These are phyloP conservation scores for Durio zibethinus DNA, from an alignment of 345 rosid genomes.

Conservation along the genomic window DNA sequence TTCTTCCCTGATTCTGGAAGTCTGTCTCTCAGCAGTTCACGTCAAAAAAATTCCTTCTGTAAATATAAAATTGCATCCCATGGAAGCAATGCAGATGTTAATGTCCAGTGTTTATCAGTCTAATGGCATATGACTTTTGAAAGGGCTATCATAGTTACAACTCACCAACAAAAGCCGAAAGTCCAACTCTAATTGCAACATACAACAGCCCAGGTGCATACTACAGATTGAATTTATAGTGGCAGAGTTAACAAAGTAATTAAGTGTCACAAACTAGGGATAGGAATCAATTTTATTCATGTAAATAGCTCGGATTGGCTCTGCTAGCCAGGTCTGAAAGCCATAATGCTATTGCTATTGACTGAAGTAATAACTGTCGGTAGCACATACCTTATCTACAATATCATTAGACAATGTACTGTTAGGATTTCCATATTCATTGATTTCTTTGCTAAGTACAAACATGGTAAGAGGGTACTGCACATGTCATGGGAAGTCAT, in stretches of 20 bases:
- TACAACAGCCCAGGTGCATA: conserved; percentile 52
- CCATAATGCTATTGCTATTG: not conserved
- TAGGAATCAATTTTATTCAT: not conserved
- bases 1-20: conserved; percentile 51
- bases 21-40: conserved; percentile 69
- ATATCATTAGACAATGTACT: conserved; percentile 30
- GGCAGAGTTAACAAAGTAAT: not conserved
- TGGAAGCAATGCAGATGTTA: not conserved
- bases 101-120: not conserved
- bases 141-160: not conserved
- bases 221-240: conserved; percentile 32
- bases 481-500: not conserved
- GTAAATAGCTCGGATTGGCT: not conserved
- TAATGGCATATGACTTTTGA: not conserved
- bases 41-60: conserved; percentile 76
- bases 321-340: not conserved
- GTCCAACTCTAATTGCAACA: conserved; percentile 56
- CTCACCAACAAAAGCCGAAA: conserved; percentile 61
- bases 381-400: conserved; percentile 42
- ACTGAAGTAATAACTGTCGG: not conserved
- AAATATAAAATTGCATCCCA: not conserved
- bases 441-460: conserved; percentile 56
- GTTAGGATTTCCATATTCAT: conserved; percentile 46
- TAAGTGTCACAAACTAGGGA: too few relatives aligned
- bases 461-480: conserved; percentile 40